Conservation (phyloP, 768 basidiomycete genomes). For the Hygrophorus russula region DNA sequence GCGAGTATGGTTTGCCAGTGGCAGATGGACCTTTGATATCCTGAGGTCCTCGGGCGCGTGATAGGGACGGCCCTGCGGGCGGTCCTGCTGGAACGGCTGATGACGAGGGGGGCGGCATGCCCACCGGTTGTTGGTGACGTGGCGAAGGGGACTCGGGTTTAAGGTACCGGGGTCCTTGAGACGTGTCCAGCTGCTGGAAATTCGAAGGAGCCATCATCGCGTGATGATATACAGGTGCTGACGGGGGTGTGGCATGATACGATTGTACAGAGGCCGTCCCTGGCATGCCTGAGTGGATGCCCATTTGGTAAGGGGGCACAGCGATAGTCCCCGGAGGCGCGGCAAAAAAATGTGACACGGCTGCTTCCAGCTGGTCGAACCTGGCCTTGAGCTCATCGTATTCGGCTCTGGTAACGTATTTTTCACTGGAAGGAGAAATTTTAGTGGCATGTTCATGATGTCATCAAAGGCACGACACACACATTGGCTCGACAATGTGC, state of each 20-base stretch:
- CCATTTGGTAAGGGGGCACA: no score
- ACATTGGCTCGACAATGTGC: conserved; percentile 77
- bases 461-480: conserved; percentile 22
- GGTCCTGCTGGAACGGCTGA: not conserved
- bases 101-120: conserved; percentile 9
- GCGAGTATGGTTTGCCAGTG: conserved; percentile 16
- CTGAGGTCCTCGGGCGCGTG: conserved; percentile 3
- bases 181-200: no score
- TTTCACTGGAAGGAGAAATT: conserved; percentile 37
- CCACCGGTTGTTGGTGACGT: conserved; percentile 23
- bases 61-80: not conserved
- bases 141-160: conserved; percentile 6
- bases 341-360: conserved; percentile 30
- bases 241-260: no score
- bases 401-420: conserved; percentile 69
- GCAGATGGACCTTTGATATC: conserved; percentile 15
- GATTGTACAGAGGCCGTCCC: no score
- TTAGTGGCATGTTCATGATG: not conserved
- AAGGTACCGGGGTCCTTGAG: conserved; percentile 6
- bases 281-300: no score
- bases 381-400: conserved; percentile 66
- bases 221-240: no score
- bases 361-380: conserved; percentile 46
- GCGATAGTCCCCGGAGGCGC: no score
- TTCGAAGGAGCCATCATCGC: no score